Evolutionary conservation across 2,329 filamentous ascomycete species (phyloP), one percentile per base, ranked within the genome.

Genomic region (Cladosporium phlei): DNA sequence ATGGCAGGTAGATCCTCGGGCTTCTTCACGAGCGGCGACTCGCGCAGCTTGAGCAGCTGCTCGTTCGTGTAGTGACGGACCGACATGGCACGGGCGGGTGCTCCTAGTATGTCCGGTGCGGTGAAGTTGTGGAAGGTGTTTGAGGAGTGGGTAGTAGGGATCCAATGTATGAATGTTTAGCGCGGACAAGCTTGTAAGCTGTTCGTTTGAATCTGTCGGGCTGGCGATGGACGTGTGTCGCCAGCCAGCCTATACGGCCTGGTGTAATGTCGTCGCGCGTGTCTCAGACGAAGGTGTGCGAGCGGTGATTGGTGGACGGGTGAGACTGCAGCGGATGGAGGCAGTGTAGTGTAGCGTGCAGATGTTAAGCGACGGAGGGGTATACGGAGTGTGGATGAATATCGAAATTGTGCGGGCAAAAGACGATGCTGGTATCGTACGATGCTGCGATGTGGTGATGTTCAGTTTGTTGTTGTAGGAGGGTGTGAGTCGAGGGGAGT

Each of bases 11-110:
- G 77, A 54, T 77, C 79, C 53, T 83, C 73, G 37, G 91, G 91
- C 69, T 87, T 94, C 58, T 78, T 73, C 62, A 89, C 89, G 66
- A 95, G 75, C 55, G 89, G 89, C 54, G 91, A 96, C 50, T 85
- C 76, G 68, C 84, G 80, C 60, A 97, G 74, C 65, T 77, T 76
- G 59, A 88, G 73, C 58, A 97, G 75, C 69, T 86, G 78, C 54
- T 90, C 86, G 67, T 79, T 75, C 52, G 85, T 78, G 68, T 96
- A 96, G 73, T 80, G 78, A 62, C 74, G 66, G 35, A 56, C 48
- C 14, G 59, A 53, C 60, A 64, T 65, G 32, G 17, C 19, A 22
- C 27, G 17, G 24, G 35, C 35, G 7, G 21, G n/a, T n/a, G n/a
- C n/a, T n/a, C n/a, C n/a, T n/a, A n/a, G n/a, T n/a, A n/a, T n/a